Evolutionary conservation across 1,139 yeast species (phyloP).

Genomic region (Lodderomyces metapsilosis): DNA sequence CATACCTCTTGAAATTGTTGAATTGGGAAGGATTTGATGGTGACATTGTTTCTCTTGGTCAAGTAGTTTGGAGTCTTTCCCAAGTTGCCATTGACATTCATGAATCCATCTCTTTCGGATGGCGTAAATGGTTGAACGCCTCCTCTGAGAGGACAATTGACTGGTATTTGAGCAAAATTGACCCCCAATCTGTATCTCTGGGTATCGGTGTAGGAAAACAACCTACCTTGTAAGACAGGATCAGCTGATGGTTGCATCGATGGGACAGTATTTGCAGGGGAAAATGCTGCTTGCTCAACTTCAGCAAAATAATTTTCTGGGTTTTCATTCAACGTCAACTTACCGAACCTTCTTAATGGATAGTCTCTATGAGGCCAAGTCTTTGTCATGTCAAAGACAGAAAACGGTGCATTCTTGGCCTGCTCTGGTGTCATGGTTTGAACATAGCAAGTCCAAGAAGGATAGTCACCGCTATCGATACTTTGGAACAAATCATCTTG

Average conservation of each 20-base stretch:
- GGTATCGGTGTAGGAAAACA: conserved; percentile 84
- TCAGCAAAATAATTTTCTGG: conserved; percentile 79
- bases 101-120: conserved; percentile 81
- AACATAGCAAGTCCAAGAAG: conserved; percentile 63
- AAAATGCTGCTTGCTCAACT: conserved; percentile 78
- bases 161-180: conserved; percentile 72
- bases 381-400: conserved; percentile 71
- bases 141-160: conserved; percentile 60
- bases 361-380: conserved; percentile 78
- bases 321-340: conserved; percentile 65
- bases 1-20: conserved; percentile 78
- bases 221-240: conserved; percentile 81
- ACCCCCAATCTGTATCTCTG: conserved; percentile 65
- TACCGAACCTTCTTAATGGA: conserved; percentile 75
- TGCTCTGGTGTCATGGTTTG: conserved; percentile 69
- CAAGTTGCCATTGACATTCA: conserved; percentile 81
- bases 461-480: conserved; percentile 56
- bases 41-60: conserved; percentile 56
- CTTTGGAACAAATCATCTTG: conserved; percentile 62
- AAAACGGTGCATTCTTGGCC: conserved; percentile 58
- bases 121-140: conserved; percentile 41
- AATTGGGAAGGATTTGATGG: conserved; percentile 40
- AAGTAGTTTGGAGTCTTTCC: conserved; percentile 82
- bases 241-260: conserved; percentile 84
- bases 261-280: conserved; percentile 83